Evolutionary conservation across 1,284 basidiomycete species (phyloP).

Genomic region (Coniferiporia weirii): DNA sequence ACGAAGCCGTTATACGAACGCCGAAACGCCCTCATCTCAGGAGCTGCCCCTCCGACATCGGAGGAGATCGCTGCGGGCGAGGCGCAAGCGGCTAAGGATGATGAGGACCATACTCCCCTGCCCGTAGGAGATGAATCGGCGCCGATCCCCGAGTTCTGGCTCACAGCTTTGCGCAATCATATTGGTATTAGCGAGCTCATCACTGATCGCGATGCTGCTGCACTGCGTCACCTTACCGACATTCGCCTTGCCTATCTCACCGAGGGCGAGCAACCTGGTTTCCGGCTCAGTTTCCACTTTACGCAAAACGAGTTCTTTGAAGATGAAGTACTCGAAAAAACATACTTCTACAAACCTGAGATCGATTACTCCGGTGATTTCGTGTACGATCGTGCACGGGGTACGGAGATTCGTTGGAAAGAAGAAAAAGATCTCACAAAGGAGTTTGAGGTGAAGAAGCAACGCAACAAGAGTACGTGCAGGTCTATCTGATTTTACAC

Average conservation of each 20-base stretch:
- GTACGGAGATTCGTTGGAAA: constrained; percentile 95
- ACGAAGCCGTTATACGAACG: constrained; percentile 88
- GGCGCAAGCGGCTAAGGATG: constrained; percentile 60
- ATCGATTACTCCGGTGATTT: constrained; percentile 94
- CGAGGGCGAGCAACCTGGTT: constrained; percentile 66
- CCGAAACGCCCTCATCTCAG: constrained; percentile 79
- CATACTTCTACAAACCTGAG: constrained; percentile 92
- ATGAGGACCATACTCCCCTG: constrained; percentile 57
- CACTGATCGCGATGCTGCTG: constrained; percentile 87
- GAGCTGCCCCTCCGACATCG: constrained; percentile 66
- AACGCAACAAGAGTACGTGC: constrained; percentile 90
- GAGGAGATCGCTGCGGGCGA: constrained; percentile 86
- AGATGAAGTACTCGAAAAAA: constrained; percentile 84
- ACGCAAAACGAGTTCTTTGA: constrained; percentile 84
- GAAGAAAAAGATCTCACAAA: constrained; percentile 97
- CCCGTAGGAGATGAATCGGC: constrained; percentile 37
- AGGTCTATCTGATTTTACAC: constrained; percentile 2
- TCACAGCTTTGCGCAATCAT: constrained; percentile 93
- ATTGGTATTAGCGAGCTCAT: constrained; percentile 84
- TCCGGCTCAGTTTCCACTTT: constrained; percentile 87
- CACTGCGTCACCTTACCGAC: constrained; percentile 64
- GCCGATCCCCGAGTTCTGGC: constrained; percentile 96
- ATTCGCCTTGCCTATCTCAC: constrained; percentile 64
- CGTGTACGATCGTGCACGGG: constrained; percentile 90
- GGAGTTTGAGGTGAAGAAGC: constrained; percentile 98